phyloP scores from a whole-genome alignment of 768 basidiomycete species.

The Nidularia pulvinata region DNA sequence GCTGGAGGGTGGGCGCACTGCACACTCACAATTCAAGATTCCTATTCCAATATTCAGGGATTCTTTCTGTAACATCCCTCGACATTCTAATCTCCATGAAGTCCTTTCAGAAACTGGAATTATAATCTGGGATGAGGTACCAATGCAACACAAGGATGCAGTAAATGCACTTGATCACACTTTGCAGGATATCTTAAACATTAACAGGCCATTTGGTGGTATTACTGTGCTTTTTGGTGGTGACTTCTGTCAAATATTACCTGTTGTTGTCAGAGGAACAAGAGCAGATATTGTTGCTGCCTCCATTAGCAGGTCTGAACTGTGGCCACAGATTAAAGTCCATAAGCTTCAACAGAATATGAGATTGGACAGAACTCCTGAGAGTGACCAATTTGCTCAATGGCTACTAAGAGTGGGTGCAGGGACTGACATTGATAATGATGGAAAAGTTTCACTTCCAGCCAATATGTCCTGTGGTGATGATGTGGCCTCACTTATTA shows the following conservation, averaged over 20 bases:
- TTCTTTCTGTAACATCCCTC: slow-evolving; percentile 3
- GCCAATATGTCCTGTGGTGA: not conserved
- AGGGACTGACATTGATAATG: slow-evolving; percentile 4
- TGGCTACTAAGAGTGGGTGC: slow-evolving; percentile 30
- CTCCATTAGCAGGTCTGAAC: slow-evolving; percentile 25
- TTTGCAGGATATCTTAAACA: slow-evolving; percentile 25
- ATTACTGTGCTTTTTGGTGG: slow-evolving; percentile 46
- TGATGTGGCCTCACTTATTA: not conserved
- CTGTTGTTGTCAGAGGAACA: slow-evolving; percentile 35
- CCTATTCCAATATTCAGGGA: slow-evolving; percentile 23
- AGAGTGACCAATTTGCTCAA: slow-evolving; percentile 23
- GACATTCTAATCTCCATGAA: not conserved
- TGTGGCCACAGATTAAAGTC: slow-evolving; percentile 32
- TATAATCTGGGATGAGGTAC: slow-evolving; percentile 40
- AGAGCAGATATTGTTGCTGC: slow-evolving; percentile 35
- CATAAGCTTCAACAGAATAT: slow-evolving; percentile 38
- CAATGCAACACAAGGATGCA: slow-evolving; percentile 31
- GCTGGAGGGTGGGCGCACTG: slow-evolving; percentile 40
- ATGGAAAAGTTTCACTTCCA: slow-evolving; percentile 5
- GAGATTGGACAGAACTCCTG: slow-evolving; percentile 26
- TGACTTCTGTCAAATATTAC: slow-evolving; percentile 47
- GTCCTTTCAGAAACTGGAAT: not conserved
- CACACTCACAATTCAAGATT: slow-evolving; percentile 49
- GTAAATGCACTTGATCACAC: slow-evolving; percentile 38
- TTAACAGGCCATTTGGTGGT: slow-evolving; percentile 36